A percentile compares a stretch with the other conserved stretches of the same genome.
Conservation (phyloP, 257 asterid species). For the Solanum medicagineum region DNA sequence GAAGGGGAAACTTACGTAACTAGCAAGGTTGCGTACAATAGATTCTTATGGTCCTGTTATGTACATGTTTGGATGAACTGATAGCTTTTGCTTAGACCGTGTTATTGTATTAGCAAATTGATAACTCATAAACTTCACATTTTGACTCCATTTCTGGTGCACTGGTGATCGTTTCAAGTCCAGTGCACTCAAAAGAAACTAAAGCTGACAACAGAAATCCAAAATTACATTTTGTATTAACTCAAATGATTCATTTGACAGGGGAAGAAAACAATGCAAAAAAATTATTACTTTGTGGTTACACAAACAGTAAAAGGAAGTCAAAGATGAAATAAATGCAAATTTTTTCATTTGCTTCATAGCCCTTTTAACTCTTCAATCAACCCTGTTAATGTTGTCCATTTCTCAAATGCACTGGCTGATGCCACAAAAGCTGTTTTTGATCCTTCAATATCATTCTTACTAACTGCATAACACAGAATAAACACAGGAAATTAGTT, state of each 20-base stretch:
- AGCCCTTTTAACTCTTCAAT: conserved; percentile 71
- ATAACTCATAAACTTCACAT: background rate
- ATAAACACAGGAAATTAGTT: background rate
- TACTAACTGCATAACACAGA: conserved; percentile 31
- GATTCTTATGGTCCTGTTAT: background rate
- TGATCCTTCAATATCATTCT: conserved; percentile 64
- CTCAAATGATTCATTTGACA: background rate
- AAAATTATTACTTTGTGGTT: background rate
- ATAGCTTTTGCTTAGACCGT: background rate
- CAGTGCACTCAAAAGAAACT: background rate
- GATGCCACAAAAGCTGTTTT: conserved; percentile 64
- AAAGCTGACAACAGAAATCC: background rate
- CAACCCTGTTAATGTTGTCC: conserved; percentile 71
- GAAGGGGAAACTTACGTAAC: background rate
- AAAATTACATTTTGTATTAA: background rate
- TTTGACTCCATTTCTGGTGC: background rate
- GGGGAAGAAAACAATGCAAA: background rate
- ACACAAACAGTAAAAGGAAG: background rate
- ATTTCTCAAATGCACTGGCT: conserved; percentile 75
- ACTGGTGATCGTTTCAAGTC: background rate
- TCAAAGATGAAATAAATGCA: background rate
- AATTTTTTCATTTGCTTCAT: conserved; percentile 18
- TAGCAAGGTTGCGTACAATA: background rate
- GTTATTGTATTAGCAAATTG: background rate
- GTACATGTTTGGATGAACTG: background rate